These are phyloP conservation scores for Schizosaccharomyces cryophilus DNA, from an alignment of 805 yeast species.

Conservation along the genomic window DNA sequence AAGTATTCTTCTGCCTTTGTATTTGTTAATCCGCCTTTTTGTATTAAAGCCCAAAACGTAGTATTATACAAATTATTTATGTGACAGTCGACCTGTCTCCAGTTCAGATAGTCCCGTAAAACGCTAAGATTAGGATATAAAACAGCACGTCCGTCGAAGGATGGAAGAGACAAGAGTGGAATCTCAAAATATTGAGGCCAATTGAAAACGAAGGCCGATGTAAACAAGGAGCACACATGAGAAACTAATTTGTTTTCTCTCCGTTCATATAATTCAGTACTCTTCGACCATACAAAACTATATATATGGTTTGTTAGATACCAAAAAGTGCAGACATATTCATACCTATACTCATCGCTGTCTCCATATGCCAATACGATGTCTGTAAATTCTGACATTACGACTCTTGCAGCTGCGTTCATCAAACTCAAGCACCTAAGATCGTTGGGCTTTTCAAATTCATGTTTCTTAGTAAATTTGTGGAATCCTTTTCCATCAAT, in stretches of 20 bases:
- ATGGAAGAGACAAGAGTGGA: slow-evolving; percentile 25
- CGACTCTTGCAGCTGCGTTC: slow-evolving; percentile 52
- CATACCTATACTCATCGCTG: slow-evolving; percentile 50
- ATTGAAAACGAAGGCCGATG: slow-evolving; percentile 43
- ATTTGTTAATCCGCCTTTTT: slow-evolving; percentile 41
- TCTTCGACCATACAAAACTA: background rate
- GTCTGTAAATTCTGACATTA: slow-evolving; percentile 45
- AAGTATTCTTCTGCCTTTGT: slow-evolving; percentile 59
- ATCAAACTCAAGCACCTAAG: slow-evolving; percentile 46
- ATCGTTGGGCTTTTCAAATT: slow-evolving; percentile 77
- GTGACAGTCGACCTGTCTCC: slow-evolving; percentile 93
- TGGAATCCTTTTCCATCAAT: slow-evolving; percentile 92
- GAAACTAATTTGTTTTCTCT: slow-evolving; percentile 39
- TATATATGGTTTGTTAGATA: background rate
- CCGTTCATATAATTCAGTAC: background rate
- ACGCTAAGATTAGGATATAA: slow-evolving; percentile 40
- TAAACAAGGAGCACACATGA: slow-evolving; percentile 59
- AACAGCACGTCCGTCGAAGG: slow-evolving; percentile 80
- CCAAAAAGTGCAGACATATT: background rate
- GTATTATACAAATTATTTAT: slow-evolving; percentile 88
- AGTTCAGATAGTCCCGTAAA: slow-evolving; percentile 60
- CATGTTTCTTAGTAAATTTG: slow-evolving; percentile 40
- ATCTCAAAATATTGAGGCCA: slow-evolving; percentile 34
- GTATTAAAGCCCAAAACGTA: slow-evolving; percentile 66
- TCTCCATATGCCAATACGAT: slow-evolving; percentile 73